phyloP scores from a whole-genome alignment of 371 early-diverging fungal species.

The Mortierella sp. region DNA sequence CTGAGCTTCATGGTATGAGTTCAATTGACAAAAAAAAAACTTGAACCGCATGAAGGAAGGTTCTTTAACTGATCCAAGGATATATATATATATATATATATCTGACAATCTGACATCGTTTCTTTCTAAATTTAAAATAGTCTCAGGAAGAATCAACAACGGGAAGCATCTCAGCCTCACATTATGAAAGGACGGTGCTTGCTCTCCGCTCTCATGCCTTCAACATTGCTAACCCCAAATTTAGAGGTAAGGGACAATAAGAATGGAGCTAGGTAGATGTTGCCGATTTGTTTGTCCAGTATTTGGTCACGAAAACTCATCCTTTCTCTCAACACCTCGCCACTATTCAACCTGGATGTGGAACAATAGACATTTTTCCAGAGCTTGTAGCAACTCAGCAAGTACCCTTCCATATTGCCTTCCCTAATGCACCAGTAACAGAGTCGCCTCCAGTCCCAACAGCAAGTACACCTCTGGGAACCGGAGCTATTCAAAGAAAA shows the following conservation, averaged over 20 bases:
- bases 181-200: conserved; percentile 80
- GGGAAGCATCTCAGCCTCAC: conserved; percentile 88
- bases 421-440: conserved; percentile 54
- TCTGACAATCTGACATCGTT: background rate
- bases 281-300: background rate
- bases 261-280: background rate
- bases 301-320: background rate
- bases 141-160: conserved; percentile 87
- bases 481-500: conserved; percentile 24
- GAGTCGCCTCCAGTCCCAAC: conserved; percentile 25
- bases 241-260: conserved; percentile 72
- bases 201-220: conserved; percentile 84
- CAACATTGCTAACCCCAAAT: conserved; percentile 81
- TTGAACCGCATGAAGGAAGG: too few species aligned
- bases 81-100: too few species aligned
- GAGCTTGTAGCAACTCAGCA: conserved; percentile 76
- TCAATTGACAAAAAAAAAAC: background rate
- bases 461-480: conserved; percentile 1
- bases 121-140: conserved; percentile 11
- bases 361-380: conserved; percentile 76
- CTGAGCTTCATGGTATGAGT: conserved; percentile 93
- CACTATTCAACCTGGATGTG: background rate
- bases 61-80: background rate
- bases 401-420: conserved; percentile 60
- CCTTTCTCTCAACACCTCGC: background rate